phyloP scores from a whole-genome alignment of 768 basidiomycete genomes.

The Chlorophyllum brunneum region DNA sequence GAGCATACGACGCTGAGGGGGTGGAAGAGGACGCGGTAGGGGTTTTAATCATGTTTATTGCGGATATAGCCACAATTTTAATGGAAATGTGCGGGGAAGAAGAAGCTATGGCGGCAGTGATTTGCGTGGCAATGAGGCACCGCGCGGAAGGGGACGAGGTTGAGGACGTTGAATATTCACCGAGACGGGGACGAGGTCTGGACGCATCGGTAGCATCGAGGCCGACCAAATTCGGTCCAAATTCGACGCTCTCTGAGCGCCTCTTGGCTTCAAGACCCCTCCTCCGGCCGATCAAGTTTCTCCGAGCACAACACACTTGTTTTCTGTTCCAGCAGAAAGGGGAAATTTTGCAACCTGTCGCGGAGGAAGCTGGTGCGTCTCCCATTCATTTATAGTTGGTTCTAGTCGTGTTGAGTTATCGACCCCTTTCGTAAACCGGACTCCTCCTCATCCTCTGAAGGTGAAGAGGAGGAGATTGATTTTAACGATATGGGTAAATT shows the following conservation, averaged over 20 bases:
- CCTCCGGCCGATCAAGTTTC: constrained; percentile 66
- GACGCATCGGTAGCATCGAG: constrained; percentile 27
- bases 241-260: constrained; percentile 25
- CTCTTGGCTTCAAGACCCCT: constrained; percentile 57
- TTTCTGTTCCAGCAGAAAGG: constrained; percentile 52
- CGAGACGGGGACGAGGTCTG: constrained; percentile 22
- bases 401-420: constrained; percentile 13
- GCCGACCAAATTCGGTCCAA: constrained; percentile 10
- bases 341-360: constrained; percentile 53
- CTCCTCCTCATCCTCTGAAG: constrained; percentile 25
- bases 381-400: background rate
- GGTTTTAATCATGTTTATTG: background rate
- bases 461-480: constrained; percentile 31
- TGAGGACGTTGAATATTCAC: constrained; percentile 15
- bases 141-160: constrained; percentile 21
- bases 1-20: too few relatives aligned
- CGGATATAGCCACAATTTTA: background rate
- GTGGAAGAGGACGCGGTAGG: constrained; percentile 2
- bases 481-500: constrained; percentile 56
- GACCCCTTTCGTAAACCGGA: constrained; percentile 15
- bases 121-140: background rate
- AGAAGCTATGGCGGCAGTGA: constrained; percentile 2
- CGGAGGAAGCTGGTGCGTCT: constrained; percentile 48
- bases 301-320: constrained; percentile 50
- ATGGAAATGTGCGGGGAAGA: constrained; percentile 18